phyloP scores from a whole-genome alignment of 2,329 filamentous ascomycete species.

The Ceratocystis ficicola region DNA sequence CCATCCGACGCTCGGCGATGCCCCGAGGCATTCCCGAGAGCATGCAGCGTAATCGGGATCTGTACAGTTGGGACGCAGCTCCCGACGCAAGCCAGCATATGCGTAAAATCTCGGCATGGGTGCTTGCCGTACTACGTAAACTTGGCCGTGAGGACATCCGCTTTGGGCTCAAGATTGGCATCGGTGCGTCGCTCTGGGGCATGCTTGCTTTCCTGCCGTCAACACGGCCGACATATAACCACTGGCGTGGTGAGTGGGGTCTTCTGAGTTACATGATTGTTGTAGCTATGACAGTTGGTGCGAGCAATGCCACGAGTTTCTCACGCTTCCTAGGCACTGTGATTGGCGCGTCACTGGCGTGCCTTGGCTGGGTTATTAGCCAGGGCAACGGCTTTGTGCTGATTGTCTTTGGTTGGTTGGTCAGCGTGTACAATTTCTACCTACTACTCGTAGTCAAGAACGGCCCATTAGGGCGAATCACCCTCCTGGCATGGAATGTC shows the following conservation, averaged over 20 bases:
- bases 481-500: constrained; percentile 90
- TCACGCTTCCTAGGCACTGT: constrained; percentile 79
- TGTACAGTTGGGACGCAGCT: constrained; percentile 45
- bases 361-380: constrained; percentile 65
- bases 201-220: constrained; percentile 72
- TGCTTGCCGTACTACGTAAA: constrained; percentile 37
- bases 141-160: constrained; percentile 46
- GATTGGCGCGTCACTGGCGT: constrained; percentile 63
- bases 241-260: constrained; percentile 95
- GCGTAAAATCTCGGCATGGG: constrained; percentile 35
- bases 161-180: constrained; percentile 86
- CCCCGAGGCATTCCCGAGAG: constrained; percentile 45
- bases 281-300: constrained; percentile 92
- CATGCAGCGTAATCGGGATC: constrained; percentile 42
- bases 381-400: constrained; percentile 62
- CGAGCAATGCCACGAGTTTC: constrained; percentile 83
- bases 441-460: constrained; percentile 75
- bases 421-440: constrained; percentile 76
- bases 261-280: constrained; percentile 96
- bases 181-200: constrained; percentile 79
- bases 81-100: constrained; percentile 36
- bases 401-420: constrained; percentile 68
- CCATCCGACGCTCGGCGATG: constrained; percentile 30
- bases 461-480: constrained; percentile 84
- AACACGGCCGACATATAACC: constrained; percentile 67